Evolutionary conservation across 2,329 filamentous ascomycete species (phyloP).

Genomic region (Colletotrichum sp.): DNA sequence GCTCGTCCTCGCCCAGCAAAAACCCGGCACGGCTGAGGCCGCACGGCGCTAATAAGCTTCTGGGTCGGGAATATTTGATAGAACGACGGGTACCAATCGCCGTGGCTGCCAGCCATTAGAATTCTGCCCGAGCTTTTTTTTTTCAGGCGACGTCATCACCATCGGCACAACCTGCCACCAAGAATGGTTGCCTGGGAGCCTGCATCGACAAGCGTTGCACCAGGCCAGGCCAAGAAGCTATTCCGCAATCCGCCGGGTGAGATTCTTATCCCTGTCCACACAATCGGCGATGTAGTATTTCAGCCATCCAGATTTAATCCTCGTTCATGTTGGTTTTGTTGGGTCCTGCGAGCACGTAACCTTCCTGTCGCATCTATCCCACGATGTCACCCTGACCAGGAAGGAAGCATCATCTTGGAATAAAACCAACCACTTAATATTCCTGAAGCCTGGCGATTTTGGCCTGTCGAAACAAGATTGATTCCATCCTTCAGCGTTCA

Average conservation of each 20-base stretch:
- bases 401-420: neutral
- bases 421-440: neutral
- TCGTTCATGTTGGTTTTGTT: neutral
- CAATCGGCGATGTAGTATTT: neutral
- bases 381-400: neutral
- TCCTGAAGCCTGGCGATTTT: neutral
- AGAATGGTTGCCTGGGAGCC: neutral
- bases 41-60: neutral
- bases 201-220: neutral
- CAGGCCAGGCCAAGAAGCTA: neutral
- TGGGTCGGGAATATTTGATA: neutral
- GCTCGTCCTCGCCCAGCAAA: neutral
- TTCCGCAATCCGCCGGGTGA: neutral
- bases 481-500: neutral
- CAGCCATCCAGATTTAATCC: neutral
- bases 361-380: neutral
- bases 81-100: neutral
- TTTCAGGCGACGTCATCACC: neutral
- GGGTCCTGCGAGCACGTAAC: neutral
- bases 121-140: neutral
- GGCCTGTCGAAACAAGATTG: accelerated
- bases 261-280: neutral
- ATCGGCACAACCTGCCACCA: neutral
- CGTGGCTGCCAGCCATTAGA: neutral
- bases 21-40: slow-evolving; percentile 8